A percentile compares a stretch with the other conserved stretches of the same genome.
These are phyloP conservation scores for Microbotryum intermedium DNA, from an alignment of 1,284 basidiomycete genomes.

Conservation along the genomic window DNA sequence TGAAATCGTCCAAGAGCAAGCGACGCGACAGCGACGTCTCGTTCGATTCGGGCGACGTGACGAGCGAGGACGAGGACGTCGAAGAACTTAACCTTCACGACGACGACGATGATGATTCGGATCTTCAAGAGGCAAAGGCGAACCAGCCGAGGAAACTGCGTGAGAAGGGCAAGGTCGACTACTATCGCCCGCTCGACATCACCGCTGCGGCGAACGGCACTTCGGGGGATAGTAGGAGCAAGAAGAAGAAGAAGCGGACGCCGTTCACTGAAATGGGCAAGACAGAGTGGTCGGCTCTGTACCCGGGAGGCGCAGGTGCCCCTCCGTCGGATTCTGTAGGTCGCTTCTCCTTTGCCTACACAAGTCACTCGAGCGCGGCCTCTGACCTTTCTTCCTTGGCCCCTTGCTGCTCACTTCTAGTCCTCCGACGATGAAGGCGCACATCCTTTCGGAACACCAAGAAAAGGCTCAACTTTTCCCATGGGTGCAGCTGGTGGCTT, in stretches of 20 bases:
- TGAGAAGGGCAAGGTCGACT: slow-evolving; percentile 35
- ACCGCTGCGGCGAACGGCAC: slow-evolving; percentile 3
- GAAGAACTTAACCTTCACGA: slow-evolving; percentile 26
- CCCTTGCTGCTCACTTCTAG: background rate
- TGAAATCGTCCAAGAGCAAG: background rate
- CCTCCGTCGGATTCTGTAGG: slow-evolving; percentile 26
- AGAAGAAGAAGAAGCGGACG: slow-evolving; percentile 14
- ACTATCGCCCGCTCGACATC: slow-evolving; percentile 14
- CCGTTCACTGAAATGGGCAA: slow-evolving; percentile 27
- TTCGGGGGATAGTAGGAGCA: slow-evolving; percentile 7
- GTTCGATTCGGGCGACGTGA: slow-evolving; percentile 19
- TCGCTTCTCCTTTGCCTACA: background rate
- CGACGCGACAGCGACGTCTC: background rate
- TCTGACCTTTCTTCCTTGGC: background rate
- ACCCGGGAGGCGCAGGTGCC: slow-evolving; percentile 16
- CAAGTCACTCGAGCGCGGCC: background rate
- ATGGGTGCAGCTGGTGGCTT: slow-evolving; percentile 28
- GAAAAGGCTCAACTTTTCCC: slow-evolving; percentile 29
- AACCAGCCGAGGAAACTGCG: slow-evolving; percentile 34
- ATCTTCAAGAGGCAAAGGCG: slow-evolving; percentile 38
- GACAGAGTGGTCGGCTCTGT: slow-evolving; percentile 25
- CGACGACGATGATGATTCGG: slow-evolving; percentile 20
- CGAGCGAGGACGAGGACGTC: slow-evolving; percentile 9
- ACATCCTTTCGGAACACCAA: slow-evolving; percentile 17
- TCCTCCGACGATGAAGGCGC: slow-evolving; percentile 31